phyloP scores from a whole-genome alignment of 106 monocot genomes.

The Acanthochlamys bracteata region DNA sequence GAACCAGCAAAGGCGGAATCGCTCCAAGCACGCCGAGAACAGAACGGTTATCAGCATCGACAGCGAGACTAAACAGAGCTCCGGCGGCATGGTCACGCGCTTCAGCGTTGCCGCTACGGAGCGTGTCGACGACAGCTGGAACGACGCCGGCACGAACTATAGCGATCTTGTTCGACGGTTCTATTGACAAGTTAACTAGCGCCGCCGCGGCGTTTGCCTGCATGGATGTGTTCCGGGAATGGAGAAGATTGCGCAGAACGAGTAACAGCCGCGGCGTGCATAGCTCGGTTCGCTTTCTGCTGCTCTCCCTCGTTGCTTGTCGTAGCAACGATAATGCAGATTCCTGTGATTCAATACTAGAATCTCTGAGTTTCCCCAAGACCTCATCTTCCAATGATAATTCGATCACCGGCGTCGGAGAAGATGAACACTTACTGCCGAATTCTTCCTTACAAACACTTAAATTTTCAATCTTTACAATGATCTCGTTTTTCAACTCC shows the following conservation, averaged over 20 bases:
- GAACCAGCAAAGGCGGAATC: conserved; percentile 51
- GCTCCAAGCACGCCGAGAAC: conserved; percentile 69
- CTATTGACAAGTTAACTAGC: conserved; percentile 71
- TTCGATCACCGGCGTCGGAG: neutral
- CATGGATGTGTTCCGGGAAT: conserved; percentile 20
- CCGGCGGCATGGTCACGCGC: conserved; percentile 61
- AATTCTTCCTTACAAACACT: neutral
- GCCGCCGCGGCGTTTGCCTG: conserved; percentile 46
- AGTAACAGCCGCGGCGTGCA: conserved; percentile 47
- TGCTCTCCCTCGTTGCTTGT: conserved; percentile 34
- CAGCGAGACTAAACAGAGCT: conserved; percentile 60
- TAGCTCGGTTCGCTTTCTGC: conserved; percentile 29
- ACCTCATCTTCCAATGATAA: conserved; percentile 38
- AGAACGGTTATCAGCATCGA: conserved; percentile 52
- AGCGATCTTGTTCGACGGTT: conserved; percentile 41
- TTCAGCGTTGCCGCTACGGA: conserved; percentile 25
- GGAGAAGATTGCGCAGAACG: conserved; percentile 30
- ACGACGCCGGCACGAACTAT: conserved; percentile 59
- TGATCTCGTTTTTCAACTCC: too few species aligned
- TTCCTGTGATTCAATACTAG: conserved; percentile 32
- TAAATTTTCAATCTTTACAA: too few species aligned
- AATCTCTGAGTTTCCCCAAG: conserved; percentile 19
- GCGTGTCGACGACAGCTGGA: conserved; percentile 42
- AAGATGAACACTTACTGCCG: neutral
- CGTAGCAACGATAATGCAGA: conserved; percentile 38